These are phyloP conservation scores for Rosellinia necatrix DNA, from an alignment of 2,329 filamentous ascomycete species.

Conservation along the genomic window DNA sequence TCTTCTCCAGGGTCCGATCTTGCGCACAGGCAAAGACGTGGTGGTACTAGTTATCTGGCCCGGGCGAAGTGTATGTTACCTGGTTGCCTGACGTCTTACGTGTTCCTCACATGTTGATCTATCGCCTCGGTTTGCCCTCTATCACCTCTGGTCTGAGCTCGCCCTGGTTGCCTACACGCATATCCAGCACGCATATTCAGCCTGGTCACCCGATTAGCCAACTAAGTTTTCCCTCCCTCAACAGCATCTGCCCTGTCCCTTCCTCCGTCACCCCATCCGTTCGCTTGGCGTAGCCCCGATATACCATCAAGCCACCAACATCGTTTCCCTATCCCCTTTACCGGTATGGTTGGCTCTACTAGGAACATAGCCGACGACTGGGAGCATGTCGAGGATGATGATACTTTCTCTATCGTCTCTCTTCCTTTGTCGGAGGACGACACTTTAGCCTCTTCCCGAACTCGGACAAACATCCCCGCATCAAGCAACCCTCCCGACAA, in stretches of 20 bases:
- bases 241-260: background rate
- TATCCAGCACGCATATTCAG: constrained; percentile 11
- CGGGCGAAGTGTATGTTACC: background rate
- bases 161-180: constrained; percentile 6
- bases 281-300: too few species aligned
- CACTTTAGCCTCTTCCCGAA: background rate
- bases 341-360: constrained; percentile 16
- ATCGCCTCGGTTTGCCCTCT: background rate
- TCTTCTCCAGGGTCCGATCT: too few species aligned
- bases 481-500: constrained; percentile 4
- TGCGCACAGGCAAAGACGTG: too few species aligned
- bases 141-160: background rate
- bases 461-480: background rate
- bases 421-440: constrained; percentile 32
- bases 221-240: background rate
- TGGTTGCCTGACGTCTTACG: background rate
- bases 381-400: constrained; percentile 34
- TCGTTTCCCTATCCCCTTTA: too few species aligned
- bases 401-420: constrained; percentile 36
- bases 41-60: too few species aligned
- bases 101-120: constrained; percentile 1
- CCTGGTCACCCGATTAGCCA: constrained; percentile 1
- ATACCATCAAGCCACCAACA: too few species aligned
- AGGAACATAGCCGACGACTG: constrained; percentile 33
- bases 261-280: background rate